These are phyloP conservation scores for Cladosporium austrohemisphaericum DNA, from an alignment of 2,329 filamentous ascomycete species.

Conservation along the genomic window DNA sequence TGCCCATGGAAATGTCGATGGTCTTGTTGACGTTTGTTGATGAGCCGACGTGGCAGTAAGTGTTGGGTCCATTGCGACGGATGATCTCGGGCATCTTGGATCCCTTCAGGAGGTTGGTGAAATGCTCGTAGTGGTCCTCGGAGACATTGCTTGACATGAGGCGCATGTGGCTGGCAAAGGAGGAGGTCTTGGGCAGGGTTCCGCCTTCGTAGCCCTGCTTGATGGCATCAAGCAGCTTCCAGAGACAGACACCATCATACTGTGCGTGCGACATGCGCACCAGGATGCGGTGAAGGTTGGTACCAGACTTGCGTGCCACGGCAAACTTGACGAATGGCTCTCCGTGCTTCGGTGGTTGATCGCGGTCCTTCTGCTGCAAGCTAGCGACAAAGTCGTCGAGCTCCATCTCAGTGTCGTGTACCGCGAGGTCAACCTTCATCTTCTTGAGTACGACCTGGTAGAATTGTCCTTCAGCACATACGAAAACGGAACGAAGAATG, in stretches of 20 bases:
- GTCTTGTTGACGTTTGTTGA: constrained; percentile 12
- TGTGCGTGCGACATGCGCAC: constrained; percentile 34
- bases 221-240: constrained; percentile 12
- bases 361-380: constrained; percentile 17
- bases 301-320: constrained; percentile 21
- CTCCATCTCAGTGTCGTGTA: constrained; percentile 19
- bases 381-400: constrained; percentile 16
- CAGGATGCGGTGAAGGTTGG: constrained; percentile 25
- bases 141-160: constrained; percentile 11
- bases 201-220: constrained; percentile 14
- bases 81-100: constrained; percentile 18
- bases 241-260: constrained; percentile 25
- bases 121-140: constrained; percentile 18
- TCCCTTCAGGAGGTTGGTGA: constrained; percentile 19
- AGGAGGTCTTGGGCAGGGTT: constrained; percentile 8
- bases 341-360: constrained; percentile 17
- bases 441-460: constrained; percentile 40
- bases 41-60: constrained; percentile 16
- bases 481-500: constrained; percentile 55
- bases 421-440: constrained; percentile 34
- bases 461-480: constrained; percentile 43
- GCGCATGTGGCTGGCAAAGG: constrained; percentile 12
- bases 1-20: constrained; percentile 12
- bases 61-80: constrained; percentile 17
- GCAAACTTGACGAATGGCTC: constrained; percentile 25